phyloP scores from a whole-genome alignment of 164 flowering plant genomes.

The Aristolochia californica region DNA sequence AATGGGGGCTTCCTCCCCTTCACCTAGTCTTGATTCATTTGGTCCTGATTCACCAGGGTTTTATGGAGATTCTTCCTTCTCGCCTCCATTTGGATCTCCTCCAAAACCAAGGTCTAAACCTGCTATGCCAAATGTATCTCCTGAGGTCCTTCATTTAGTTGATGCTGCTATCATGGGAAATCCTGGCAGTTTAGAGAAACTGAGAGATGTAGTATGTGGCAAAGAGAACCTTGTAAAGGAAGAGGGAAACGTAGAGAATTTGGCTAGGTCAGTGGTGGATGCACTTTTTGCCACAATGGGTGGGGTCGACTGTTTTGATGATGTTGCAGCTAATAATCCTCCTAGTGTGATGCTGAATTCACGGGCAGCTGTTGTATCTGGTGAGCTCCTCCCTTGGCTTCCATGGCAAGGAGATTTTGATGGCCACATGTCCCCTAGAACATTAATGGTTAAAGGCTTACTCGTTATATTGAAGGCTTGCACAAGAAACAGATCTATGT shows the following conservation, averaged over 20 bases:
- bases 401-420: constrained; percentile 61
- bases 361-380: constrained; percentile 89
- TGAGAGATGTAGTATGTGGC: constrained; percentile 70
- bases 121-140: constrained; percentile 75
- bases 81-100: constrained; percentile 57
- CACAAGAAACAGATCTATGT: constrained; percentile 94
- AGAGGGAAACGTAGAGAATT: constrained; percentile 43
- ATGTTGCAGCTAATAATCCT: constrained; percentile 70
- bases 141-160: constrained; percentile 89
- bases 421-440: constrained; percentile 75
- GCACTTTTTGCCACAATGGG: constrained; percentile 98
- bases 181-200: constrained; percentile 69
- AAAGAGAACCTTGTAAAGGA: constrained; percentile 54
- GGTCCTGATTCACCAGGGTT: constrained; percentile 8
- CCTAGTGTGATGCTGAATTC: constrained; percentile 98
- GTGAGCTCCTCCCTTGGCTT: constrained; percentile 82
- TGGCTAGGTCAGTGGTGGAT: constrained; percentile 70
- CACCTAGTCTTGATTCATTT: constrained; percentile 44
- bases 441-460: constrained; percentile 88
- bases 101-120: constrained; percentile 47
- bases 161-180: constrained; percentile 99
- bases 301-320: constrained; percentile 94
- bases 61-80: constrained; percentile 34
- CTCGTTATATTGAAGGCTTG: constrained; percentile 83
- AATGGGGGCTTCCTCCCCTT: constrained; percentile 31